These are phyloP conservation scores for Fraxinus quadrangulata DNA, from an alignment of 257 asterid species.

Conservation along the genomic window DNA sequence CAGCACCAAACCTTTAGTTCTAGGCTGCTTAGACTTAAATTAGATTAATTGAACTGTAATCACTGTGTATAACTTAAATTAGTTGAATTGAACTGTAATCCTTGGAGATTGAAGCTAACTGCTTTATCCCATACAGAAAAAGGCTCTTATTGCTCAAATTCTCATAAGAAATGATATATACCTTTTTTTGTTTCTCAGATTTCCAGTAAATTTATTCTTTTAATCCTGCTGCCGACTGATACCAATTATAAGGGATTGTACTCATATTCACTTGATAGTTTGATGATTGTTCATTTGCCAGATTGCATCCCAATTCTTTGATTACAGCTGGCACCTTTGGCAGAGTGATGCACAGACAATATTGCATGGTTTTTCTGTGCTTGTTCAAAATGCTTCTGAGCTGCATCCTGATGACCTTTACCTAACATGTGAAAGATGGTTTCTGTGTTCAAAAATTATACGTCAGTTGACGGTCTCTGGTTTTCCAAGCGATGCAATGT, in stretches of 20 bases:
- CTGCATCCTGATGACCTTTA: constrained; percentile 66
- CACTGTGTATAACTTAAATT: background rate
- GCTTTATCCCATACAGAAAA: constrained; percentile 5
- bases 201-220: background rate
- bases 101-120: constrained; percentile 17
- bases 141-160: background rate
- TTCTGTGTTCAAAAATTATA: constrained; percentile 84
- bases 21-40: constrained; percentile 6
- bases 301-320: constrained; percentile 92
- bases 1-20: background rate
- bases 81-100: background rate
- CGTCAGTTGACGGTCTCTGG: constrained; percentile 82
- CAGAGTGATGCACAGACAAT: constrained; percentile 82
- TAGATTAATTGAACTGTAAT: constrained; percentile 11
- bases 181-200: constrained; percentile 13
- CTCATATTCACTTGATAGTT: constrained; percentile 34
- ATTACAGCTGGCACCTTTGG: constrained; percentile 98
- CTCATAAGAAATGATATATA: background rate
- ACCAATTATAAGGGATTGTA: constrained; percentile 20
- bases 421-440: constrained; percentile 94
- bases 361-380: constrained; percentile 71
- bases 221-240: constrained; percentile 21
- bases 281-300: constrained; percentile 59
- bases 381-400: constrained; percentile 76
- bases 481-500: constrained; percentile 73